Base-by-base conservation (phyloP, 2,329 filamentous ascomycete genomes). In the Cryphonectria carpinicola region DNA sequence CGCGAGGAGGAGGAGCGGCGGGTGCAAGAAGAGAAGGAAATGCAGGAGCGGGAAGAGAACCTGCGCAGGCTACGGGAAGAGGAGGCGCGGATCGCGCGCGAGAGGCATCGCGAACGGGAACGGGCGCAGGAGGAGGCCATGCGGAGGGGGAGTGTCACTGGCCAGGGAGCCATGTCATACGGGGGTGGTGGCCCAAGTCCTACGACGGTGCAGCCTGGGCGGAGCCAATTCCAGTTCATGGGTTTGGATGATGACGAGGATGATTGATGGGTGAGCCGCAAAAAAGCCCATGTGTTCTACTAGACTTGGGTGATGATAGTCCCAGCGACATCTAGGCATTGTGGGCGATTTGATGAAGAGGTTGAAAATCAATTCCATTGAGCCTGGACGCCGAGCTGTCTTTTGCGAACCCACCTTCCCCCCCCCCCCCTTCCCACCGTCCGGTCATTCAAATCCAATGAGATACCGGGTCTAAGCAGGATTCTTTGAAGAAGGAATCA, bases 151-250 rank as follows among this genome's bases (percentile, higher is more conserved):
- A 76, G 74, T 39, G 70, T 75, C 25, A 70, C 25, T 5, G 61
- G 65, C 28, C 66, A 46, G n/a, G 64, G 28, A 13, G 13, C 19
- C 25, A 14, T 28, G 56, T 25, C 71, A 19, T 46, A 49, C 61
- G 76, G 75, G 8, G 76, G 71, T 5, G 71, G 67, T 46, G 75
- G 74, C 10, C 43, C 67, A 28, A 70, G 46, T 43, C 67, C 67
- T 22, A 74, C 37, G 74, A 75, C 8, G 72, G 72, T 19, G 73
- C 79, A 17, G 76, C 75, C 4, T 76, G 82, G 83, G 76, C 84
- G 82, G 77, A 85, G 84, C 76, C 85, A 87, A 78, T 87, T 87
- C 73, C 85, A 87, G 79, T 88, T 87, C 69, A 84, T 85, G 67
- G 85, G 82, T 74, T 83, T 86, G 73, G 85, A 87, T 70, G 80